A percentile compares a stretch with the other conserved stretches of the same genome.
phyloP scores from a whole-genome alignment of 495 filamentous ascomycete genomes.

The Xylaria flabelliformis region DNA sequence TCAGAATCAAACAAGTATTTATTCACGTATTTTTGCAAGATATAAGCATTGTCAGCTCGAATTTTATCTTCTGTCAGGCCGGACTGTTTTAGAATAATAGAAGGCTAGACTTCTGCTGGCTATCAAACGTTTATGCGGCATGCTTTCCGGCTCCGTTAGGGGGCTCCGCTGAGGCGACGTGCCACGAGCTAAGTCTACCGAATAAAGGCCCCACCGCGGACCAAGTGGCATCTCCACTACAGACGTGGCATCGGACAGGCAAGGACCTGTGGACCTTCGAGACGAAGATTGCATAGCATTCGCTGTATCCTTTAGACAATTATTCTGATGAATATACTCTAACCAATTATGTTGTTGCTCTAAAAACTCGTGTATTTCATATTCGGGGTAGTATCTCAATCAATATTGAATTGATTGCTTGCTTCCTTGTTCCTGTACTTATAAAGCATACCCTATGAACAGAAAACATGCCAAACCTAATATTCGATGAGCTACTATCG shows the following conservation, averaged over 20 bases:
- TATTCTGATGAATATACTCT: no score
- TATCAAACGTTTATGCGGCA: background rate
- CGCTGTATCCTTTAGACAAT: no score
- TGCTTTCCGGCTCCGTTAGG: background rate
- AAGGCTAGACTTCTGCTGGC: background rate
- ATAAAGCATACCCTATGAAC: no score
- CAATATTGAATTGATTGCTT: no score
- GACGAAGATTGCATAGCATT: background rate
- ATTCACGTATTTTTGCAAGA: background rate
- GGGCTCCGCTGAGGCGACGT: background rate
- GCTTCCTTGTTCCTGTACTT: no score
- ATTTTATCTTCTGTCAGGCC: background rate
- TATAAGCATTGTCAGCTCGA: background rate
- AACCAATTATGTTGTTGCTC: no score
- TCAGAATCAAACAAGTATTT: no score
- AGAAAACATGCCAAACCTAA: no score
- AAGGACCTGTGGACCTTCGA: background rate
- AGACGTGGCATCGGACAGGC: constrained; percentile 1
- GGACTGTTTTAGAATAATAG: background rate
- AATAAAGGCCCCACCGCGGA: background rate
- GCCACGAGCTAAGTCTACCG: background rate
- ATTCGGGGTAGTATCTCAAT: no score
- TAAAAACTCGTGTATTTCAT: no score
- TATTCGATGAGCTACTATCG: no score
- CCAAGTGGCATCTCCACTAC: constrained; percentile 1